Conservation (phyloP, 2,329 filamentous ascomycete genomes). For the Whalleya microplaca region DNA sequence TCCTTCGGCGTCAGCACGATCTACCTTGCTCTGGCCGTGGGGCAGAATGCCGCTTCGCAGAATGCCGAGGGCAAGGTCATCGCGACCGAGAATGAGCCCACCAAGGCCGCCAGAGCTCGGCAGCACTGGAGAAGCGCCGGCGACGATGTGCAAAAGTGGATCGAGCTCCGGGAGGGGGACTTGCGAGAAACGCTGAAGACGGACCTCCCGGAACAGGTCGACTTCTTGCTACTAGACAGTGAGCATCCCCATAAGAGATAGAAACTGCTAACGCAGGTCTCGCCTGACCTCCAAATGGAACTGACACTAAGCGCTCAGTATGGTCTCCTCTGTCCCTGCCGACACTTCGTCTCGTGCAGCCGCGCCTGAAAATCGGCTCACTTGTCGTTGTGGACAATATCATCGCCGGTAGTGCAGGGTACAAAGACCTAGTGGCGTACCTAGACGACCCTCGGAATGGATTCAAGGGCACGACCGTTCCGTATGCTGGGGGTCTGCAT, state of each 20-base stretch:
- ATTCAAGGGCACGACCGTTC: slow-evolving; percentile 53
- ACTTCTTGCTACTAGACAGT: slow-evolving; percentile 65
- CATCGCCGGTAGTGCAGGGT: slow-evolving; percentile 42
- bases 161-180: slow-evolving; percentile 62
- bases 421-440: slow-evolving; percentile 51
- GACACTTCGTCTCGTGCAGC: slow-evolving; percentile 50
- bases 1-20: slow-evolving; percentile 66
- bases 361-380: slow-evolving; percentile 49
- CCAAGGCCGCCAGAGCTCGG: slow-evolving; percentile 56
- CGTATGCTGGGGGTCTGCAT: slow-evolving; percentile 51
- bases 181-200: slow-evolving; percentile 58
- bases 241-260: slow-evolving; percentile 41
- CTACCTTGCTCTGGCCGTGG: slow-evolving; percentile 62
- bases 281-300: too few relatives aligned
- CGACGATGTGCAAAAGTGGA: slow-evolving; percentile 49
- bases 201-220: slow-evolving; percentile 52
- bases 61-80: slow-evolving; percentile 50
- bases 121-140: slow-evolving; percentile 57
- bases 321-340: slow-evolving; percentile 60
- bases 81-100: slow-evolving; percentile 62
- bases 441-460: slow-evolving; percentile 50
- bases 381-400: slow-evolving; percentile 56
- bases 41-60: slow-evolving; percentile 44
- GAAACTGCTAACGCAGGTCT: too few relatives aligned
- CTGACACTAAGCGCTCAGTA: slow-evolving; percentile 42